These are phyloP conservation scores for Cryptococcus jaspeensis DNA, from an alignment of 1,284 basidiomycete species.

Conservation along the genomic window DNA sequence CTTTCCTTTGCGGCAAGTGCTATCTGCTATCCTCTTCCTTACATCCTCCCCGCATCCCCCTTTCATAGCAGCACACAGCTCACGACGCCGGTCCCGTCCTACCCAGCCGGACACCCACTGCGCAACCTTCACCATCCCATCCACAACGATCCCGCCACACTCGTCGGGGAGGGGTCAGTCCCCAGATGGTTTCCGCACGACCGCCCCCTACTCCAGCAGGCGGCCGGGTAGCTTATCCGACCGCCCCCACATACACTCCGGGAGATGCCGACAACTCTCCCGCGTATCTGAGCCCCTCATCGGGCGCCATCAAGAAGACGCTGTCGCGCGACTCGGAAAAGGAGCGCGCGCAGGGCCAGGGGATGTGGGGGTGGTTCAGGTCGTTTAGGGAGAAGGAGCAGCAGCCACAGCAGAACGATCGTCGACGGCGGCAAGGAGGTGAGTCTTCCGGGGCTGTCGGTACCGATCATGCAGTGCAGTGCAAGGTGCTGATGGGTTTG, in stretches of 20 bases:
- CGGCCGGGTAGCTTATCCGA: slow-evolving; percentile 43
- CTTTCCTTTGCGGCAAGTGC: too few species aligned
- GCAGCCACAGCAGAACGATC: slow-evolving; percentile 18
- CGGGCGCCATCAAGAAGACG: slow-evolving; percentile 22
- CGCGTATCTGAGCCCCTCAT: slow-evolving; percentile 14
- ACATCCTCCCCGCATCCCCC: background rate
- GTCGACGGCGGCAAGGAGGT: slow-evolving; percentile 1
- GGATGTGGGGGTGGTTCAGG: slow-evolving; percentile 70
- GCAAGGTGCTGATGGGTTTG: background rate
- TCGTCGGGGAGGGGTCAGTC: background rate
- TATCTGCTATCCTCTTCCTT: background rate
- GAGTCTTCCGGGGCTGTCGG: background rate
- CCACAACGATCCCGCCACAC: background rate
- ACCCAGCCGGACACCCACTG: background rate
- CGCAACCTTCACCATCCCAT: background rate
- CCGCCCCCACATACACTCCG: slow-evolving; percentile 36
- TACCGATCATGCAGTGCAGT: background rate
- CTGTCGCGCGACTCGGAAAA: slow-evolving; percentile 30
- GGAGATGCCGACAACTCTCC: slow-evolving; percentile 37
- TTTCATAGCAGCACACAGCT: background rate
- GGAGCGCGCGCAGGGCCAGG: slow-evolving; percentile 56
- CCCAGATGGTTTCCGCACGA: slow-evolving; percentile 42
- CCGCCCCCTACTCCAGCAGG: slow-evolving; percentile 38
- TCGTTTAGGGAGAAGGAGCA: slow-evolving; percentile 64
- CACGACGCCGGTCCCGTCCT: background rate